Percentiles rank a stretch among this genome's conserved stretches.
These are phyloP conservation scores for Candida dajiaensis DNA, from an alignment of 805 yeast species.

Conservation along the genomic window DNA sequence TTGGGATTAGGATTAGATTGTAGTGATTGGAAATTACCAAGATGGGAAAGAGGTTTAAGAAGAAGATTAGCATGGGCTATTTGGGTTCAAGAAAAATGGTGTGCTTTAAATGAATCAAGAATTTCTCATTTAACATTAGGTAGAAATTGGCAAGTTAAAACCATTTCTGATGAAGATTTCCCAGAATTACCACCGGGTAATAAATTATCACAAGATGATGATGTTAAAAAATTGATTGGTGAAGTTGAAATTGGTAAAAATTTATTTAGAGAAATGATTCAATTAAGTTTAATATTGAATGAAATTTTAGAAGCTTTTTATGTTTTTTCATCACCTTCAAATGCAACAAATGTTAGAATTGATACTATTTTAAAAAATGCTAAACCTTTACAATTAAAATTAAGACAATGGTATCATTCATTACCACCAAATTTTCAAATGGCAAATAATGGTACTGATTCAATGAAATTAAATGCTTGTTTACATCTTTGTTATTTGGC, in stretches of 20 bases:
- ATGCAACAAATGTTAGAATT: slow-evolving; percentile 45
- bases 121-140: slow-evolving; percentile 76
- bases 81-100: slow-evolving; percentile 89
- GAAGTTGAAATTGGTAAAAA: slow-evolving; percentile 68
- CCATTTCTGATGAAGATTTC: slow-evolving; percentile 65
- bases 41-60: slow-evolving; percentile 90
- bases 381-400: slow-evolving; percentile 69
- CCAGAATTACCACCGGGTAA: slow-evolving; percentile 51
- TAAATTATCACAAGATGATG: slow-evolving; percentile 12
- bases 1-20: slow-evolving; percentile 90
- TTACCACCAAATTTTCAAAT: slow-evolving; percentile 60
- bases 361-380: slow-evolving; percentile 70
- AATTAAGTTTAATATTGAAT: slow-evolving; percentile 59
- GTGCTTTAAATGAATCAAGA: slow-evolving; percentile 70
- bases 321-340: slow-evolving; percentile 28
- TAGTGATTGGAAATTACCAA: slow-evolving; percentile 84
- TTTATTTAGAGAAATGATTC: slow-evolving; percentile 61
- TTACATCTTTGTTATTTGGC: slow-evolving; percentile 84
- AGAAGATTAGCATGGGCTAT: slow-evolving; percentile 95
- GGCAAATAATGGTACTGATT: slow-evolving; percentile 51
- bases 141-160: slow-evolving; percentile 73
- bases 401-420: slow-evolving; percentile 74
- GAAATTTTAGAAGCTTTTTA: slow-evolving; percentile 70
- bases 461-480: slow-evolving; percentile 68
- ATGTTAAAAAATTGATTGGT: slow-evolving; percentile 23